Evolutionary conservation across 306 rosid species (phyloP), one percentile per base, ranked within the genome.

Genomic region (Prosopis cineraria): DNA sequence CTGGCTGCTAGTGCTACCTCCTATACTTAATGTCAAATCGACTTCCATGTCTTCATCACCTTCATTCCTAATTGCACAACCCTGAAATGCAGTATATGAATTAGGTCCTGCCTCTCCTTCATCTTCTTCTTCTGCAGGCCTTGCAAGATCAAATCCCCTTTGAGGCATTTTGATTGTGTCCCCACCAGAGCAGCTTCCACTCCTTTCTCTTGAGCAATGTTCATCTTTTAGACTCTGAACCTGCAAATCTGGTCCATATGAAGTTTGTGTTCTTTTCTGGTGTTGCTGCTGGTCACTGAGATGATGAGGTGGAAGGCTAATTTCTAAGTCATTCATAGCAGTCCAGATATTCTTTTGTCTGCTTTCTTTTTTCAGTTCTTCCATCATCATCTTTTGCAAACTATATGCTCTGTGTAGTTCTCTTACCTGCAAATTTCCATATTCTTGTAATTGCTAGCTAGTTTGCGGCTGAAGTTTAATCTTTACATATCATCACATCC

Each of bases 1-100:
- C 27, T 79, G 31, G 76, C 90, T 73, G 20, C 50, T 22, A 67
- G 9, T 11, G 6, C 72, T 40, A 68, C 93, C 89, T 74, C 98
- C 99, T 40, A 96, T 91, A 77, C 98, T 93, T 75, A 96, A 83
- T 73, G 97, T 88, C 73, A 96, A 89, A 84, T 96, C 99, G 70
- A 96, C 91, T 69, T 93, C 89, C 75, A 84, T 76, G 36, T 90
- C 98, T 75, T 91, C 93, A 75, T 27, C 79, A 13, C 70, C 83
- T 67, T 78, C 85, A 70, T 20, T 20, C 66, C 80, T 85, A 87
- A 48, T 72, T 68, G 81, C 84, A 68, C 81, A 64, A 45, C 78
- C 79, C 78, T 75, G 86, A 41, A 70, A 16, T 62, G 71, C 74
- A 16, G 47, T 41, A 56, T 73, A 41, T 65, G 90, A 86, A 41